Base-by-base conservation (phyloP, 1,284 basidiomycete species). In the Coniferiporia sulphurascens region DNA sequence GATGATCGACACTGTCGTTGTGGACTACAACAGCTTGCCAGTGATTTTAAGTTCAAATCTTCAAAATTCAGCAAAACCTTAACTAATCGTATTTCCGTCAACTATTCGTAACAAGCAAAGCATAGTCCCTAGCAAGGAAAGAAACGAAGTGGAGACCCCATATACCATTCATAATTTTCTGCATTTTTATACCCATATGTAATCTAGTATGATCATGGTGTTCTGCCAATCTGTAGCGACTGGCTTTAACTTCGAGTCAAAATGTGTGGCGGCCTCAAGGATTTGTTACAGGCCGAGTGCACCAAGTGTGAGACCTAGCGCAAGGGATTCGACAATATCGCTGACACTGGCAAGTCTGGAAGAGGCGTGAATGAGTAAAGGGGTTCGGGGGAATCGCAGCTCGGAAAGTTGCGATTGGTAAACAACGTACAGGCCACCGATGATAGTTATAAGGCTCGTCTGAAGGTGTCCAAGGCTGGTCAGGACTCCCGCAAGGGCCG, bases 341-440 rank as follows among this genome's bases (percentile, higher is more conserved):
- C 65, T 64, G 36, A 71, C 67, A 51, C 66, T 60, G 12, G 63
- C 61, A n/a, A 70, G 56, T 27, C 68, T 69, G 53, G 60, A 43
- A 7, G 53, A 21, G 38, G 17, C 21, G 5, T 27, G 41, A 41
- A 21, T 17, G 15, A 52, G 43, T 32, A 38, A 17, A n/a, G 35
- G 1, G 12, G 41, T 27, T 41, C 32, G 19, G 15, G n/a, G 4
- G 43, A 35, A 27, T 27, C n/a, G 27, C 27, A 27, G 5, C 27
- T 27, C 15, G 19, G 27, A 8, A 17, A 35, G 8, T 34, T 4
- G 15, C 35, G 9, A 57, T 22, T 27, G n/a, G 27, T 27, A 27
- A 27, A 27, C n/a, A 19, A 66, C 71, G 50, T 50, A 72, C 71
- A 70, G 60, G 34, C 52, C 63, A 34, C 58, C 56, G 17, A 66